A percentile compares a stretch with the other conserved stretches of the same genome.
Conservation (phyloP, 257 asterid genomes). For the Lantana camara region DNA sequence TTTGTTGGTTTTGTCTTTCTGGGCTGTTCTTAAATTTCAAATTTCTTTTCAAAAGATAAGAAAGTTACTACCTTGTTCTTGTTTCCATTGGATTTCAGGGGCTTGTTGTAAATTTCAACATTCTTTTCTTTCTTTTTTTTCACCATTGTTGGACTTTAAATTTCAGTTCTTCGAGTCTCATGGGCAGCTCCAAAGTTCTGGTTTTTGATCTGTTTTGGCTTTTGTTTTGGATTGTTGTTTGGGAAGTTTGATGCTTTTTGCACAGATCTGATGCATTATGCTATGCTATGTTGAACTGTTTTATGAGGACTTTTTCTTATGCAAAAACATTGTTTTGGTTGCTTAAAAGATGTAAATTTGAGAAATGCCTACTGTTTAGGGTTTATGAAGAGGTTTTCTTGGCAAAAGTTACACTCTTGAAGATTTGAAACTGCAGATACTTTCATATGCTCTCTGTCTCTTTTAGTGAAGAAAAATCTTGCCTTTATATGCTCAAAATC, state of each 20-base stretch:
- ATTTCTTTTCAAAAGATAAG: no score
- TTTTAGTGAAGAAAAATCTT: neutral
- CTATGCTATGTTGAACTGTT: neutral
- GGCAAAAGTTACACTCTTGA: neutral
- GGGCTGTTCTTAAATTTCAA: neutral
- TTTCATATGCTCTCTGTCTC: neutral
- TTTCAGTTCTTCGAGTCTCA: neutral
- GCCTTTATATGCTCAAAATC: neutral
- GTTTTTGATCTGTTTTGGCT: neutral
- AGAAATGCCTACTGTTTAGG: neutral
- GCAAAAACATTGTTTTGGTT: neutral
- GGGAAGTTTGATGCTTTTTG: neutral
- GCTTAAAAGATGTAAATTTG: no score
- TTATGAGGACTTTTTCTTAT: neutral
- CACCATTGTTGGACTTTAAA: neutral
- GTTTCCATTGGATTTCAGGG: neutral
- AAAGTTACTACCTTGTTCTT: neutral
- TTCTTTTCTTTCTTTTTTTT: neutral
- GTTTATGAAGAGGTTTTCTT: neutral
- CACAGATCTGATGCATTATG: constrained; percentile 28
- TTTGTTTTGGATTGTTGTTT: constrained; percentile 14
- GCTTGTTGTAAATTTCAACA: neutral
- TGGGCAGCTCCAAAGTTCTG: constrained; percentile 12
- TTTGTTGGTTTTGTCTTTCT: neutral
- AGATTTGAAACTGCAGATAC: neutral